Evolutionary conservation across 169 alveolate species (phyloP).

Genomic region (Cryptosporidium viatorum): DNA sequence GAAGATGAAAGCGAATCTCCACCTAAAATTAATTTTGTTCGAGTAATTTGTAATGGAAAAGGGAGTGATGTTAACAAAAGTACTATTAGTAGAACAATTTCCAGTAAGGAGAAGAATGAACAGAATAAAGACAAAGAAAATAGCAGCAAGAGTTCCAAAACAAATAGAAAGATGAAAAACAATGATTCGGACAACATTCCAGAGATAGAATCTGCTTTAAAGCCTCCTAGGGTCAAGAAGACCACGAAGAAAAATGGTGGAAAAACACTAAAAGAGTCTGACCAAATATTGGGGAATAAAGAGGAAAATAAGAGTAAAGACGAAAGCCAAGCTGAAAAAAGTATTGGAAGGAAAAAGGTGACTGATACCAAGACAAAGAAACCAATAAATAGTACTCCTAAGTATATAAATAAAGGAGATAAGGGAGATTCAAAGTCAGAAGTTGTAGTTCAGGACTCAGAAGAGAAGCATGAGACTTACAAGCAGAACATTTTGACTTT

Average conservation of each 20-base stretch:
- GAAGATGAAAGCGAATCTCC: neutral
- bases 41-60: slow-evolving; percentile 18
- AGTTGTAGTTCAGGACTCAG: neutral
- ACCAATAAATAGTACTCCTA: neutral
- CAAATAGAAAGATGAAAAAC: neutral
- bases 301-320: neutral
- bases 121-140: neutral
- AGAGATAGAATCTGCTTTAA: neutral
- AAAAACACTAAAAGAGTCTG: neutral
- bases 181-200: neutral
- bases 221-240: neutral
- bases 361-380: neutral
- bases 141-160: neutral
- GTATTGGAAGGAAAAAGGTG: neutral
- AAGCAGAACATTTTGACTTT: slow-evolving; percentile 20
- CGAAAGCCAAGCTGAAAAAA: neutral
- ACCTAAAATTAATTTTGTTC: slow-evolving; percentile 28
- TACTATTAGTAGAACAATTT: neutral
- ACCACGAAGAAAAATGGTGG: neutral
- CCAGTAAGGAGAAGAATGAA: neutral
- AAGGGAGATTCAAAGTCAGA: neutral
- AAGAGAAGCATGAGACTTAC: slow-evolving; percentile 3
- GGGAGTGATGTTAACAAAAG: neutral
- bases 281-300: neutral
- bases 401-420: neutral